Evolutionary conservation across 2,329 filamentous ascomycete species (phyloP), one percentile per base, ranked within the genome.

Genomic region (Fusarium ambrosium): DNA sequence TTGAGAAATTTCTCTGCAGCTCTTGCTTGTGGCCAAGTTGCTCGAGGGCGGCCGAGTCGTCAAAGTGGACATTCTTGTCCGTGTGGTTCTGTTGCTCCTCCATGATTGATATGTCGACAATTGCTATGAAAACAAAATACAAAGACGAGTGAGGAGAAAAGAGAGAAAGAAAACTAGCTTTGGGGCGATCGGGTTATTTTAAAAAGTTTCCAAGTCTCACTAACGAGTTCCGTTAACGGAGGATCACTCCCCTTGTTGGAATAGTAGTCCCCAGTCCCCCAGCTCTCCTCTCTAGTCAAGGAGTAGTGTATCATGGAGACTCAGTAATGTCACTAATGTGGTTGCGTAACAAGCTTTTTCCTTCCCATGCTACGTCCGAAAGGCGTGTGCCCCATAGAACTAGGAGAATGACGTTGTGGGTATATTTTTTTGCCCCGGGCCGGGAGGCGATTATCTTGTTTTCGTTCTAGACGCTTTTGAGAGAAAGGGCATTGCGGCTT

Each of bases 1-100:
- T 84, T 68, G 85, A 87, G 69, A 89, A 88, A 78, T 87, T 87
- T 58, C 87, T 84, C 76, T 85, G 82, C 16, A 88, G 81, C 77
- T 88, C 85, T 75, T 87, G 85, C 79, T 85, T 86, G 66, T 87
- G 84, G 56, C 87, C 87, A 48, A 88, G 79, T 16, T 83, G 80
- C 69, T 84, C 84, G 18, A 88, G 81, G n/a, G 80, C 81, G 7
- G 80, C 82, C 4, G 83, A 82, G 72, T 86, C 84, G 45, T 80
- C 79, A 62, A 67, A 73, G 32, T 63, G 71, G 66, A 65, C 70
- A 8, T 67, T 72, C 37, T 39, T 76, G 43, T 75, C 73, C 62
- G 53, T 65, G 32, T 70, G 73, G 11, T 73, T 34, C 60, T 78
- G 62, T 37, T 68, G 64, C 36, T 64, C 70, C 27, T 78, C 77